These are phyloP conservation scores for Fusarium beomiforme DNA, from an alignment of 2,329 filamentous ascomycete species.

Conservation along the genomic window DNA sequence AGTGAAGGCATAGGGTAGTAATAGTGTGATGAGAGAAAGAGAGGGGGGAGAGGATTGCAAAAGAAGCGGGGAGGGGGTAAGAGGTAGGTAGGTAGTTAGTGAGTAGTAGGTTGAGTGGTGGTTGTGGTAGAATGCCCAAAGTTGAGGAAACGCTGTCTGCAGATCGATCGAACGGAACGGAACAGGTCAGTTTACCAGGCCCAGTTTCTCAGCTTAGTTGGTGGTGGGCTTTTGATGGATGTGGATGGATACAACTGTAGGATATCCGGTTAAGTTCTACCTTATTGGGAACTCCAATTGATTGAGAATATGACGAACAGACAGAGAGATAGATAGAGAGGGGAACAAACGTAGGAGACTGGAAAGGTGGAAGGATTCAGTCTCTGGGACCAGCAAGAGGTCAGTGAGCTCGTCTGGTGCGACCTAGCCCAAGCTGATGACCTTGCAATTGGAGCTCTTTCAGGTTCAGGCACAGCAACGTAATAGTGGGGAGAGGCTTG, in stretches of 20 bases:
- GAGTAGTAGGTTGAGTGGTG: constrained; percentile 15
- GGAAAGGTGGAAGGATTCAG: constrained; percentile 33
- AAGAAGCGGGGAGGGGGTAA: constrained; percentile 30
- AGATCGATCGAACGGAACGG: constrained; percentile 39
- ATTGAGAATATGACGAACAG: constrained; percentile 3
- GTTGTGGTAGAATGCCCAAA: constrained; percentile 29
- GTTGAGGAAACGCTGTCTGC: constrained; percentile 33
- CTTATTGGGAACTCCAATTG: neutral
- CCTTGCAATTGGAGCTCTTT: constrained; percentile 34
- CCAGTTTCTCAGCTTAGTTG: constrained; percentile 20
- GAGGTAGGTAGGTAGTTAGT: constrained; percentile 8
- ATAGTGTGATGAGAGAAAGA: constrained; percentile 34
- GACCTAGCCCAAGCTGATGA: constrained; percentile 26
- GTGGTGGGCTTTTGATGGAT: constrained; percentile 15
- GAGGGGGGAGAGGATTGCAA: constrained; percentile 18
- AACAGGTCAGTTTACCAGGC: constrained; percentile 17
- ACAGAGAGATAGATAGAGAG: neutral
- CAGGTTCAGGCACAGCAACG: constrained; percentile 32
- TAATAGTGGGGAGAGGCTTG: constrained; percentile 28
- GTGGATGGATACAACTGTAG: constrained; percentile 17
- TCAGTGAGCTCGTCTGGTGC: constrained; percentile 40
- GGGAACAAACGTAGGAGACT: constrained; percentile 7
- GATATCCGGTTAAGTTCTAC: constrained; percentile 1
- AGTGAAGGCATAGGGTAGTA: constrained; percentile 82
- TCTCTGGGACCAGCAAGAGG: constrained; percentile 28